phyloP scores from a whole-genome alignment of 2,329 filamentous ascomycete genomes.

The Zymoseptoria brevis region DNA sequence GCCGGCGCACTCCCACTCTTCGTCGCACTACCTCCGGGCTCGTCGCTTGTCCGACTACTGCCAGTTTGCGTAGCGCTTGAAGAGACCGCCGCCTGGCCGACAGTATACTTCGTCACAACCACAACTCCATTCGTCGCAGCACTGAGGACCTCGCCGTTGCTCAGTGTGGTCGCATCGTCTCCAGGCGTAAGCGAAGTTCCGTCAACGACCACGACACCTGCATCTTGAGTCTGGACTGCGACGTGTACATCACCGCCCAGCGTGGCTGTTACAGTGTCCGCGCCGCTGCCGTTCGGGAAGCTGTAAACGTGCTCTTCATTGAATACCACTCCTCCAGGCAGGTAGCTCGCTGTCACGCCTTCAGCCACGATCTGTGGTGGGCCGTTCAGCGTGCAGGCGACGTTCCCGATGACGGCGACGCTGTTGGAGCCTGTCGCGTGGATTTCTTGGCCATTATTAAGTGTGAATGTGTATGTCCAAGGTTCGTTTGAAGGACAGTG shows the following conservation, averaged over 20 bases:
- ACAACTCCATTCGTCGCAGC: slow-evolving; percentile 5
- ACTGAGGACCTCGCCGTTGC: slow-evolving; percentile 12
- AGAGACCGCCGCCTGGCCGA: background rate
- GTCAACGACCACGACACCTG: slow-evolving; percentile 9
- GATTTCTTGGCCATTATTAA: slow-evolving; percentile 8
- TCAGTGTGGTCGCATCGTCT: slow-evolving; percentile 7
- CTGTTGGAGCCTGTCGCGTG: slow-evolving; percentile 9
- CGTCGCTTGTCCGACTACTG: background rate
- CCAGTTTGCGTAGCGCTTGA: background rate
- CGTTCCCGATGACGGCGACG: slow-evolving; percentile 11
- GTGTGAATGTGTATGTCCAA: slow-evolving; percentile 8
- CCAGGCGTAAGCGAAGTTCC: slow-evolving; percentile 12
- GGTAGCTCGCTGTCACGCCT: slow-evolving; percentile 13
- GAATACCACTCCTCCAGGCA: slow-evolving; percentile 11
- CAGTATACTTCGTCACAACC: background rate
- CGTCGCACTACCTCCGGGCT: background rate
- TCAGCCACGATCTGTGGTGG: slow-evolving; percentile 11
- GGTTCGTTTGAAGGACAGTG: slow-evolving; percentile 11
- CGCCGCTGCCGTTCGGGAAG: slow-evolving; percentile 1
- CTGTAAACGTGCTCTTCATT: slow-evolving; percentile 3
- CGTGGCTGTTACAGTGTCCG: slow-evolving; percentile 7
- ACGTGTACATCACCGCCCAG: slow-evolving; percentile 1
- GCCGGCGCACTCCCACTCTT: background rate
- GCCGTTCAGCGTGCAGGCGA: slow-evolving; percentile 12
- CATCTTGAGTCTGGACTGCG: slow-evolving; percentile 10